Base-by-base conservation (phyloP, 2,329 filamentous ascomycete genomes). In the Exophiala bonariae region DNA sequence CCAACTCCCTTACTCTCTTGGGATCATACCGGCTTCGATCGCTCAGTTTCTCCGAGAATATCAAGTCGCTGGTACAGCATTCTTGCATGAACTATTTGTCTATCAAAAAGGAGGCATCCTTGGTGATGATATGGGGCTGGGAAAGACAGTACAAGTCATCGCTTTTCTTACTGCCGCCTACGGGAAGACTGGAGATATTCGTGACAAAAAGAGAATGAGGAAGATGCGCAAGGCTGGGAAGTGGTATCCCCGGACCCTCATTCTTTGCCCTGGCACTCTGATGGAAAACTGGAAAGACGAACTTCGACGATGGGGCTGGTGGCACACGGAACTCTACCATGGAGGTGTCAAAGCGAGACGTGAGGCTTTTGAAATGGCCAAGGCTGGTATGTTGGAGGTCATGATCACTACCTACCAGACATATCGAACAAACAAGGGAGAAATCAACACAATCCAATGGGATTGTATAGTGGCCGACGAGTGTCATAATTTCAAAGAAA, bases 51-150 rank as follows among this genome's bases (percentile, higher is more conserved):
- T 99, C 39, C 83, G 93, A 50, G 87, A 91, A 54, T 99, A 99
- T 61, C 93, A 99, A 65, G 76, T 97, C 1, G 80, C 87, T 20
- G 93, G 93, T 4, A 88, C 86, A 11, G 78, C 80, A 23, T 97
- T 96, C 60, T 75, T 99, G 6, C 91, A 97, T 63, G 81, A 88
- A 50, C 79, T 88, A 17, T 97, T 97, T 63, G 86, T 96, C 3
- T 92, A 89, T 56, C 93, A 99, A 62, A 86, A 85, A 58, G 93
- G 93, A 1, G 89, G 87, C 2, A 87, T 99, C 17, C 76, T 99
- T 0, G 91, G 92, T 3, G 93, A 99, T 63, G 93, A 99, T 61
- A 99, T 99, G 93, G 93, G 93, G 16, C 69, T 99, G 23, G 93
- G 93, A 1, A 99, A 99, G 68, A 99, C 93, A 0, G 89, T 99